Conservation (phyloP, 2,329 filamentous ascomycete species). For the Ambrosiella beaveri region DNA sequence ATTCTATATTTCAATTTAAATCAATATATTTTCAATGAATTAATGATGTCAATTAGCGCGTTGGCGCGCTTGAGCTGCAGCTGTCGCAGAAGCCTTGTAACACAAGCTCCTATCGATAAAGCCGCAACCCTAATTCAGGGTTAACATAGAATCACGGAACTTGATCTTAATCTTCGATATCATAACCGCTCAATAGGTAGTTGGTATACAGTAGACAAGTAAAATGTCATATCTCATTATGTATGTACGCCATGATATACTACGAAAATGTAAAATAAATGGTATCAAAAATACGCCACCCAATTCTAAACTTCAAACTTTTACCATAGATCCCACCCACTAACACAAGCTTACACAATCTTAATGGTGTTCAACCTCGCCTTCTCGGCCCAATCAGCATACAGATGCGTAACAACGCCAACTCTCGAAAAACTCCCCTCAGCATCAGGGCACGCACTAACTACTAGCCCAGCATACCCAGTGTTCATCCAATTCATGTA, state of each 20-base stretch:
- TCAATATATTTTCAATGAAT: not conserved
- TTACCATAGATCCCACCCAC: not conserved
- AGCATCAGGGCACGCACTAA: conserved; percentile 10
- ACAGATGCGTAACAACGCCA: conserved; percentile 11
- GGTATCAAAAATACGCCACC: conserved; percentile 10
- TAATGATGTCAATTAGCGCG: conserved; percentile 2
- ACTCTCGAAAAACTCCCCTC: conserved; percentile 10
- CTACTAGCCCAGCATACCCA: conserved; percentile 9
- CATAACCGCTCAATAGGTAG: no score
- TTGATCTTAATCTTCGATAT: no score
- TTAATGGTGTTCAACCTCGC: conserved; percentile 12
- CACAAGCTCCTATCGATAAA: conserved; percentile 2
- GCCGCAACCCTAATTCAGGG: not conserved
- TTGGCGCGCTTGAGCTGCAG: not conserved
- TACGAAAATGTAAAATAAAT: conserved; percentile 3
- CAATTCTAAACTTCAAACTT: not conserved
- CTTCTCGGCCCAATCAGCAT: conserved; percentile 12
- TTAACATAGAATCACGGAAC: not conserved
- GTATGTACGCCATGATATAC: conserved; percentile 5
- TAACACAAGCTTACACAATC: conserved; percentile 6
- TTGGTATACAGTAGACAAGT: no score
- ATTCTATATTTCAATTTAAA: not conserved
- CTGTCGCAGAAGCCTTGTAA: not conserved
- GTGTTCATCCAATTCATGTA: conserved; percentile 14
- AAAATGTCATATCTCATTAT: conserved; percentile 7